Percentiles rank a stretch among this genome's conserved stretches.
These are phyloP conservation scores for Phoma sp. DNA, from an alignment of 2,329 filamentous ascomycete genomes.

Conservation along the genomic window DNA sequence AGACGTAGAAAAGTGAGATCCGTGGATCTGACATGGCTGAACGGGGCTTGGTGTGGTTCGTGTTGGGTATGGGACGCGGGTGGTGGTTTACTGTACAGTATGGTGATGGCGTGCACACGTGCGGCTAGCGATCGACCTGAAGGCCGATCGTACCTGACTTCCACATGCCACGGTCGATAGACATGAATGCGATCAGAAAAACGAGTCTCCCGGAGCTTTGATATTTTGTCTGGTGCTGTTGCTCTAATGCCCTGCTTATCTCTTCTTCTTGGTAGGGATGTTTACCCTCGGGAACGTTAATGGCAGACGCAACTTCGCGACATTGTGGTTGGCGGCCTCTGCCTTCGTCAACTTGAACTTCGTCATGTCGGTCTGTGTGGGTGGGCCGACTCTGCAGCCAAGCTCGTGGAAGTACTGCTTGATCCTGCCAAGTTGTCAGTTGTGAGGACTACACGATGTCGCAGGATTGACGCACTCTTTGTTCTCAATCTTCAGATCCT, in stretches of 20 bases:
- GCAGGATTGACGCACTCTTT: constrained; percentile 57
- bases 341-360: constrained; percentile 66
- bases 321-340: constrained; percentile 63
- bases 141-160: constrained; percentile 1
- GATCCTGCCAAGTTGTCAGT: constrained; percentile 51
- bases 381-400: constrained; percentile 65
- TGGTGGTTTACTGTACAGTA: neutral
- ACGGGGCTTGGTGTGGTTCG: constrained; percentile 1
- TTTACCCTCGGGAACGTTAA: constrained; percentile 76
- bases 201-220: constrained; percentile 4
- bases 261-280: constrained; percentile 24
- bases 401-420: constrained; percentile 77
- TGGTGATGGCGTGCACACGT: constrained; percentile 1
- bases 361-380: constrained; percentile 55
- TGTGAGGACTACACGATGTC: too few species aligned
- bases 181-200: neutral
- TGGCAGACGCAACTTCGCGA: constrained; percentile 78
- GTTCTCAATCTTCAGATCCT: constrained; percentile 75
- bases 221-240: constrained; percentile 5
- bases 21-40: constrained; percentile 10
- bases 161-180: neutral
- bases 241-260: constrained; percentile 15
- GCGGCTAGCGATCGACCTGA: neutral
- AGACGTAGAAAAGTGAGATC: constrained; percentile 8
- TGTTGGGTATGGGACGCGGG: neutral